Base-by-base conservation (phyloP, 768 basidiomycete species). In the Hydnum rufescens region DNA sequence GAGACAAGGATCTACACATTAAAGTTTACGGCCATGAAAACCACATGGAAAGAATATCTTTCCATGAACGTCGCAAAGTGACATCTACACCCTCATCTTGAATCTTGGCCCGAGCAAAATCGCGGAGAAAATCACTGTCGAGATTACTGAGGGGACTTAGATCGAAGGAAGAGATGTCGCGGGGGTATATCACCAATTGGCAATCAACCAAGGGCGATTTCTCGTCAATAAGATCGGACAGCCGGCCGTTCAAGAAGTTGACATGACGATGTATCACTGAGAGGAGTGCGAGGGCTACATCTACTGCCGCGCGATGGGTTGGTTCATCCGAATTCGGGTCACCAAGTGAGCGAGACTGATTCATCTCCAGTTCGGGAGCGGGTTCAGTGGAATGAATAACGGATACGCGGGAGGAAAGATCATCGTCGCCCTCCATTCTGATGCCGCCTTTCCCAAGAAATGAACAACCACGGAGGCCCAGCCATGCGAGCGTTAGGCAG, bases 111-210 rank as follows among this genome's bases (percentile, higher is more conserved):
- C 36, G 13, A 39, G 22, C 22, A 39, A 39, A 39, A 39, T 39
- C 36, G 36, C 13, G 82, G 31, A 86, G 65, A 61, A 86, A 87
- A 42, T 68, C 69, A n/a, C 71, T 77, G 56, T 88, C 85, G 46
- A 78, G 60, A 3, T 68, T 65, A 59, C 84, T 88, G 54, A 84
- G 64, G 4, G 83, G 78, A 1, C 82, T 79, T 0, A 88, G 71
- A 61, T 82, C 82, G 46, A 88, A 77, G 13, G 74, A 67, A 6
- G 75, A 51, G 4, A 87, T 66, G 54, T 84, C 80, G 58, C 71
- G 75, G 6, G 82, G 74, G 1, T 72, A 69, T 18, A 86, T 63
- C 6, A 77, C 65, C 4, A 55, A 13, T 13, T 39, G 13, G 36
- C 36, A 39, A 39, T 39, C 13, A 22, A 22, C 13, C 22, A 39